Base-by-base conservation (phyloP, 2,329 filamentous ascomycete species). In the Neonectria sp. region DNA sequence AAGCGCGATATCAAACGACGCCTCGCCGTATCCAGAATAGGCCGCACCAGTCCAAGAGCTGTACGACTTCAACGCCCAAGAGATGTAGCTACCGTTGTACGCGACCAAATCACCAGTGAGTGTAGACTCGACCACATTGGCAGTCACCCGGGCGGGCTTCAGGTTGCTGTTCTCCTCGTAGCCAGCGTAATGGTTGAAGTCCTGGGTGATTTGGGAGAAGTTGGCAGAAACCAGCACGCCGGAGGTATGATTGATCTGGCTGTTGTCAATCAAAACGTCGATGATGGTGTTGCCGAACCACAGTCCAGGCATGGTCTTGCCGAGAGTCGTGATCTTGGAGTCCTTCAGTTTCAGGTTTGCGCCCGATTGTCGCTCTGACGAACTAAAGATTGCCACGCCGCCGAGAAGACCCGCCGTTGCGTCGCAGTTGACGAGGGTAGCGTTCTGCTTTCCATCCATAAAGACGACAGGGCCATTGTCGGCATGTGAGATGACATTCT, bases 21-120 rank as follows among this genome's bases (percentile, higher is more conserved):
- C 56, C 17, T 24, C 45, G 37, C 57, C 57, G 45, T 60, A 65
- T 13, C 63, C 63, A 13, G 63, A 65, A 52, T 65, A 65, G 24
- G 63, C 63, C 7, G 51, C 21, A 1, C 63, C 57, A 11, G 45
- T 52, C 63, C 57, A 65, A 21, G 63, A 24, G 52, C 63, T 65
- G 45, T 65, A 65, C 11, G 63, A 60, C 15, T 37, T 51, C 33
- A 65, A 13, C 2, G 45, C 17, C 57, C 52, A 65, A 25, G 33
- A 56, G 57, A 65, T 65, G 63, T 25, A 52, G 57, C 63, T 65
- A 4, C 57, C 57, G 63, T 65, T 65, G 45, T 65, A 65, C 4
- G 63, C 63, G 24, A 60, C 63, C 12, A 60, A 52, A 27, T 65
- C 63, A 4, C 63, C 63, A 5, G 37, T 27, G 45, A 65, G 49